Evolutionary conservation across 2,329 filamentous ascomycete species (phyloP), one percentile per base, ranked within the genome.

Genomic region (Phyllosticta citribraziliensis): DNA sequence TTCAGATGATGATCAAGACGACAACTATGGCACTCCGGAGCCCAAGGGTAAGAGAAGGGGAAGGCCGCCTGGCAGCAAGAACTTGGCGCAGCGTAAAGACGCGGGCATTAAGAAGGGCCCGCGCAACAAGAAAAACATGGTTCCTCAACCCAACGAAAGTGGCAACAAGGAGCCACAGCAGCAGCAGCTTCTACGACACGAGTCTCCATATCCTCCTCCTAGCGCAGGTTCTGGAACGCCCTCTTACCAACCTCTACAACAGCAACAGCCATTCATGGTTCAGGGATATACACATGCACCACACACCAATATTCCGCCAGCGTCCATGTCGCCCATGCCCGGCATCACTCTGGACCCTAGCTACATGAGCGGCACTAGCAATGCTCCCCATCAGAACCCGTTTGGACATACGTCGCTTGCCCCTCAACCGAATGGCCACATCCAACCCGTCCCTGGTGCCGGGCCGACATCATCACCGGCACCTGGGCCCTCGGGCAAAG

Each of bases 61-160:
- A 22, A 67, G 72, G 35, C 71, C 71, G 33, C 76, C 76, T 2
- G 78, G 78, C 0, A 79, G 77, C 63, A 79, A 79, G 67, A 80
- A 79, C 54, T 66, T 73, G 27, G 72, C 74, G 25, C 71, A 75
- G 61, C 70, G 78, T 20, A 76, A 74, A 57, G 78, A 80, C 63
- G 78, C 74, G 33, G 78, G 78, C 2, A 73, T 79, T 61, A 79
- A 79, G 63, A 80, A 80, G 62, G 78, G 78, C 2, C 78, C 78
- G 5, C 69, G 78, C 10, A 74, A 72, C 64, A 72, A 72, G 64
- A 62, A 63, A 33, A 55, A 47, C 40, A 47, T 52, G 24, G 52
- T 40, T n/a, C 65, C 62, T 24, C 70, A 71, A 47, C 63, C 66
- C 11, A 50, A 57, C 19, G 50, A 51, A 10, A 30, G 40, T 5